Conservation (phyloP, 305 asterid genomes). For the Lippia alba region DNA sequence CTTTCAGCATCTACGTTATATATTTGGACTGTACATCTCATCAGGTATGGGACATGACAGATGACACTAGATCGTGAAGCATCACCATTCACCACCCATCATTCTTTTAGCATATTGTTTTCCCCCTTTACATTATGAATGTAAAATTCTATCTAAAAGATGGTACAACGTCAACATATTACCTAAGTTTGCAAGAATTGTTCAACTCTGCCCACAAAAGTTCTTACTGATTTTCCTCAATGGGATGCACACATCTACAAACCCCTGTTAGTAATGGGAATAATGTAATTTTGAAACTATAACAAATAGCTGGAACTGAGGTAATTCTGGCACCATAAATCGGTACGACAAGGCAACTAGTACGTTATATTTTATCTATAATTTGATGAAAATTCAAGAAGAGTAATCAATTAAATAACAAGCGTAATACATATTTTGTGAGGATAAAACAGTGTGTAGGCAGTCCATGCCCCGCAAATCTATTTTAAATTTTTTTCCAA, state of each 20-base stretch:
- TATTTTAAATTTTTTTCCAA: too few species aligned
- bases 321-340: too few species aligned
- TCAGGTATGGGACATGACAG: background rate
- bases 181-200: background rate
- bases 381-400: too few species aligned
- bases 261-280: too few species aligned
- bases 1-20: background rate
- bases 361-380: too few species aligned
- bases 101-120: background rate
- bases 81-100: background rate
- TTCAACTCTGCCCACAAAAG: background rate
- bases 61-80: background rate
- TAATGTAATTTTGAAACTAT: too few species aligned
- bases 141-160: background rate
- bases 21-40: conserved; percentile 15
- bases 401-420: too few species aligned
- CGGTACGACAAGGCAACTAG: too few species aligned
- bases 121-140: background rate
- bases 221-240: background rate
- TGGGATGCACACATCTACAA: background rate
- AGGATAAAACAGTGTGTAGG: too few species aligned
- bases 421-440: too few species aligned
- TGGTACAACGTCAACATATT: background rate
- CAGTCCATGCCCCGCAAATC: too few species aligned
- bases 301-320: too few species aligned